These are phyloP conservation scores for Peronosclerospora sorghi DNA, from an alignment of 352 stramenopile species.

Conservation along the genomic window DNA sequence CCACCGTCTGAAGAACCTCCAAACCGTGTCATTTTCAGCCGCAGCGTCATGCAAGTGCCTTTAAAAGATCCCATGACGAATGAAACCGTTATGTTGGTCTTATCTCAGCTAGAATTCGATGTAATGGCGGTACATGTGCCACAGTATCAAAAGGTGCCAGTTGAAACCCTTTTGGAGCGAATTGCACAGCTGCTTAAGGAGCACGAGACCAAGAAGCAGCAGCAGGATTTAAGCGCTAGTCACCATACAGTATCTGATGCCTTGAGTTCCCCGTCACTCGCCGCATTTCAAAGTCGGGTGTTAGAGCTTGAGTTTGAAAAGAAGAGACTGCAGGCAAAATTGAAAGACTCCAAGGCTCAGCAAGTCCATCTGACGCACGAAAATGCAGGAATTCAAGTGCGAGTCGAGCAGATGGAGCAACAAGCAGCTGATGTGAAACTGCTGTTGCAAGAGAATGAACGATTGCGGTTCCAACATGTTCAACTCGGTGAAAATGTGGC, in stretches of 20 bases:
- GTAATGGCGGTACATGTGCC: conserved; percentile 60
- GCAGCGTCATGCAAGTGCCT: conserved; percentile 68
- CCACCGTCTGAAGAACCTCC: conserved; percentile 15
- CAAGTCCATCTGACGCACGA: conserved; percentile 67
- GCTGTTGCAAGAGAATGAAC: conserved; percentile 46
- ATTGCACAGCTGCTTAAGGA: conserved; percentile 49
- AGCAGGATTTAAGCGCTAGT: conserved; percentile 13
- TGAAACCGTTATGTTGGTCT: conserved; percentile 59
- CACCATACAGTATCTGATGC: not conserved
- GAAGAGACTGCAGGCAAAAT: conserved; percentile 54
- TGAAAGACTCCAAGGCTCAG: conserved; percentile 36
- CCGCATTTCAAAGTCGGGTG: conserved; percentile 44
- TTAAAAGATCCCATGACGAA: conserved; percentile 29
- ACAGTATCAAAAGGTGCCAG: conserved; percentile 55
- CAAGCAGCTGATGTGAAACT: conserved; percentile 38
- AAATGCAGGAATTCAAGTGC: conserved; percentile 42
- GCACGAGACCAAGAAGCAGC: conserved; percentile 23
- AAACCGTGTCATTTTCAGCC: conserved; percentile 44
- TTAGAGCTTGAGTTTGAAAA: conserved; percentile 61
- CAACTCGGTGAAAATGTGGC: conserved; percentile 27
- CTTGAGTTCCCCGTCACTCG: conserved; percentile 15
- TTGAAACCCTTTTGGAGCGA: conserved; percentile 38
- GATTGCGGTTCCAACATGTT: conserved; percentile 46
- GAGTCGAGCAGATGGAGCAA: conserved; percentile 37
- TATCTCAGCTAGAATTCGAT: conserved; percentile 72